Evolutionary conservation across 768 basidiomycete species (phyloP), one percentile per base, ranked within the genome.

Genomic region (Hygrocybe punicea): DNA sequence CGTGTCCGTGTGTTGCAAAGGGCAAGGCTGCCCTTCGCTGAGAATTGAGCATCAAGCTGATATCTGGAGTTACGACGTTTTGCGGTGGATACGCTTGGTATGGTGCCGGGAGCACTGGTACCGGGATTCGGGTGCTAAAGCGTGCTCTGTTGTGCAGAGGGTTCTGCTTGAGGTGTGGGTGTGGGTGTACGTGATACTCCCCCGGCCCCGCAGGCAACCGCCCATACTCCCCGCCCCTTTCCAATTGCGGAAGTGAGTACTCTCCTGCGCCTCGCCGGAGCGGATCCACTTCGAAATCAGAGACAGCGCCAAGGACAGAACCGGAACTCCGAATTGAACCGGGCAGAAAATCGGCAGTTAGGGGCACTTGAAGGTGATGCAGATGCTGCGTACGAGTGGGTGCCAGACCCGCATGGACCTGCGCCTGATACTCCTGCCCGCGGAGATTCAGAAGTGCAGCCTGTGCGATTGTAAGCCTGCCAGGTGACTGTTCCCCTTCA

Each of bases 371-470:
- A 7, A n/a, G 24, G 16, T 14, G 51, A 42, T 19, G 36, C n/a
- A 52, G 36, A 39, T 29, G 53, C 7, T 44, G 40, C n/a, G 21
- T 13, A 5, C 17, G 24, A 55, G 25, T 11, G 23, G 53, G 4
- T 13, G 24, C 19, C 5, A n/a, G 10, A 42, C 9, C 23, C 9
- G 6, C 11, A 36, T 17, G 25, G 21, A 21, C 14, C 11, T 54
- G 51, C 14, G 58, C 63, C 72, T 76, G 56, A 65, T 80, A 63
- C 19, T 88, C 85, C 53, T 85, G 82, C 6, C 89, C 89, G 53
- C 81, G 85, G 42, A 90, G 77, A 64, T 89, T 91, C 53, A 91
- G 80, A 21, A 91, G 69, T 1, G 89, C 81, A 5, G 89, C 89
- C 63, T 89, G 87, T 0, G 89, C 89, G 60, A 91, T 89, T 6